Evolutionary conservation across 2,329 filamentous ascomycete genomes (phyloP).

Genomic region (Aspergillaceae sp.): DNA sequence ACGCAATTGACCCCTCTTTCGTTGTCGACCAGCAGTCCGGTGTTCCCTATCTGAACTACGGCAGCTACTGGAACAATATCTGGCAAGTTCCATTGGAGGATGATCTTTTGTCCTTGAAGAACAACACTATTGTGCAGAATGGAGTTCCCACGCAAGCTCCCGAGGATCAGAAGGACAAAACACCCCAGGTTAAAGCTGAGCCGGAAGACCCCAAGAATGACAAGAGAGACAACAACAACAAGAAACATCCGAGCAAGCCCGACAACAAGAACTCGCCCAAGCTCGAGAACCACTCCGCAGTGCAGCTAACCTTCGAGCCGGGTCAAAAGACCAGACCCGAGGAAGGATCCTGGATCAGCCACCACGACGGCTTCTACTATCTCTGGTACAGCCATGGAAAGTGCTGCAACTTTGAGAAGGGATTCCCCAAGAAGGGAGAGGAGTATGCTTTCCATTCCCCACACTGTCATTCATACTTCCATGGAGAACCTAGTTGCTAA

Average conservation of each 20-base stretch:
- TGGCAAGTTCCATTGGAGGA: slow-evolving; percentile 21
- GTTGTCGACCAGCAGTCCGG: slow-evolving; percentile 12
- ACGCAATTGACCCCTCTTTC: slow-evolving; percentile 24
- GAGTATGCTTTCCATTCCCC: slow-evolving; percentile 10
- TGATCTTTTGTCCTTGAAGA: slow-evolving; percentile 18
- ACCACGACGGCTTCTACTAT: slow-evolving; percentile 24
- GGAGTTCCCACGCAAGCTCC: not conserved
- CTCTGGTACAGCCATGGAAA: slow-evolving; percentile 26
- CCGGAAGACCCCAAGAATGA: too few species aligned
- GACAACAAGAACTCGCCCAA: too few species aligned
- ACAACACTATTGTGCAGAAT: not conserved
- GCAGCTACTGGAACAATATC: slow-evolving; percentile 23
- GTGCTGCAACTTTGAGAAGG: slow-evolving; percentile 18
- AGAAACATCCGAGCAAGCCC: too few species aligned
- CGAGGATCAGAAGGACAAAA: too few species aligned
- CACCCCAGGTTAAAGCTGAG: too few species aligned
- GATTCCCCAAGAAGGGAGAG: slow-evolving; percentile 14
- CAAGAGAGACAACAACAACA: too few species aligned
- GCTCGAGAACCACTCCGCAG: slow-evolving; percentile 9
- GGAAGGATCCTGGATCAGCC: slow-evolving; percentile 26
- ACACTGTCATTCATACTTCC: not conserved
- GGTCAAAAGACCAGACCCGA: slow-evolving; percentile 9
- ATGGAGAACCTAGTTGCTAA: not conserved
- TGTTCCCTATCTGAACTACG: slow-evolving; percentile 21
- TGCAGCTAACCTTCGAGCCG: slow-evolving; percentile 15